Conservation (phyloP, 768 basidiomycete genomes). For the Termitomyces sp. region DNA sequence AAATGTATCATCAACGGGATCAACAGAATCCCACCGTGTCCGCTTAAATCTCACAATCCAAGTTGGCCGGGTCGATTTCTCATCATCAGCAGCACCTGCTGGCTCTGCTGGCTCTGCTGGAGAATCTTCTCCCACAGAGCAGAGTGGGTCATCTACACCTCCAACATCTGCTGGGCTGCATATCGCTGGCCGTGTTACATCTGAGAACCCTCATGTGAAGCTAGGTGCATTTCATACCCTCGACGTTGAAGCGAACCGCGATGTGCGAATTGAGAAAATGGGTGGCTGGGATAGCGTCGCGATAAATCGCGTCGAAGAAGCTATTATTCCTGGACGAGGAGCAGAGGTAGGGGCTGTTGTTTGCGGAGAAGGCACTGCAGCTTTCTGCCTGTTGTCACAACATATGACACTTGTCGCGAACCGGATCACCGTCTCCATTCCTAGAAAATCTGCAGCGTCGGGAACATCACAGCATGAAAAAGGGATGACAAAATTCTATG, state of each 20-base stretch:
- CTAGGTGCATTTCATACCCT: slow-evolving; percentile 94
- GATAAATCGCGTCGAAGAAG: slow-evolving; percentile 73
- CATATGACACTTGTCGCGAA: slow-evolving; percentile 95
- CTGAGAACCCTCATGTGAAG: slow-evolving; percentile 86
- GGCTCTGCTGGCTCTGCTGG: slow-evolving; percentile 43
- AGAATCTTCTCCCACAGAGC: slow-evolving; percentile 27
- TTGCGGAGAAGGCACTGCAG: slow-evolving; percentile 92
- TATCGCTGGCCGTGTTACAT: slow-evolving; percentile 78
- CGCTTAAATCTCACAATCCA: slow-evolving; percentile 78
- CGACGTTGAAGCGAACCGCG: slow-evolving; percentile 86
- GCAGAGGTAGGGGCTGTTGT: slow-evolving; percentile 96
- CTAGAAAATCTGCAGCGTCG: slow-evolving; percentile 82
- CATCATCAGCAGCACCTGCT: slow-evolving; percentile 55
- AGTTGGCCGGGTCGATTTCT: slow-evolving; percentile 78
- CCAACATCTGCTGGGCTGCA: slow-evolving; percentile 60
- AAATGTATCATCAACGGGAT: slow-evolving; percentile 87
- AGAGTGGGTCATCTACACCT: slow-evolving; percentile 27
- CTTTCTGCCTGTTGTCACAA: slow-evolving; percentile 91
- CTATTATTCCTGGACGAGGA: slow-evolving; percentile 88
- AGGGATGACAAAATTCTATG: slow-evolving; percentile 79
- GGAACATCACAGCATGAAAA: slow-evolving; percentile 88
- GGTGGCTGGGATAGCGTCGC: slow-evolving; percentile 94
- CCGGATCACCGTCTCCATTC: slow-evolving; percentile 82
- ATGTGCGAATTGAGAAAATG: slow-evolving; percentile 82
- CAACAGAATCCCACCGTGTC: slow-evolving; percentile 86